These are phyloP conservation scores for Cercospora canescens DNA, from an alignment of 2,329 filamentous ascomycete genomes.

Conservation along the genomic window DNA sequence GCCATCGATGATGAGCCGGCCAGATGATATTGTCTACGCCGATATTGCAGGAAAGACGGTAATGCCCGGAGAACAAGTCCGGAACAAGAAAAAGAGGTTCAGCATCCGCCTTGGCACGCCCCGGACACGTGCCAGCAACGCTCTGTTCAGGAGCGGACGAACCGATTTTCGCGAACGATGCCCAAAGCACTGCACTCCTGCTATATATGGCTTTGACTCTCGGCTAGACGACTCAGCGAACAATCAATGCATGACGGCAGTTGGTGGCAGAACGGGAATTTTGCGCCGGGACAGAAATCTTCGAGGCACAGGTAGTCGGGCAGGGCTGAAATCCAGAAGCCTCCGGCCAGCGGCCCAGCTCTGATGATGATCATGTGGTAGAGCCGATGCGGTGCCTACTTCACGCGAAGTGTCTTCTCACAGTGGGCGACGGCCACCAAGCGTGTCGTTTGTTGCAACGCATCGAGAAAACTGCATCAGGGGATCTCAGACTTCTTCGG, in stretches of 20 bases:
- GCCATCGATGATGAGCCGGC: background rate
- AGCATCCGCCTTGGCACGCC: background rate
- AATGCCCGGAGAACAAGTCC: background rate
- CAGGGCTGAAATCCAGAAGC: background rate
- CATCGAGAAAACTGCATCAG: background rate
- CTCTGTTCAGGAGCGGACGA: conserved; percentile 54
- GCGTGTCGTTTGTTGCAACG: background rate
- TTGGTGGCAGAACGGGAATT: background rate
- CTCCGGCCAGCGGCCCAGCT: background rate
- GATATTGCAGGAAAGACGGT: background rate
- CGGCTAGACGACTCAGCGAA: background rate
- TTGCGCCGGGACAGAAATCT: background rate
- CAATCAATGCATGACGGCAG: background rate
- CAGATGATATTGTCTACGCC: background rate
- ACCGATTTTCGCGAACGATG: conserved; percentile 43
- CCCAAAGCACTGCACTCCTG: background rate
- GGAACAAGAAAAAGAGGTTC: background rate
- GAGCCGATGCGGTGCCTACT: background rate
- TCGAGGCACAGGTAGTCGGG: background rate
- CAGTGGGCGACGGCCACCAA: background rate
- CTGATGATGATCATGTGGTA: background rate
- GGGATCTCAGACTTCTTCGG: background rate
- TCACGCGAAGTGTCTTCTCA: background rate
- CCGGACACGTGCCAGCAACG: conserved; percentile 37
- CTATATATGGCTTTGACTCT: background rate